Evolutionary conservation across 1,284 basidiomycete species (phyloP).

Genomic region (Schizopora paradoxa): DNA sequence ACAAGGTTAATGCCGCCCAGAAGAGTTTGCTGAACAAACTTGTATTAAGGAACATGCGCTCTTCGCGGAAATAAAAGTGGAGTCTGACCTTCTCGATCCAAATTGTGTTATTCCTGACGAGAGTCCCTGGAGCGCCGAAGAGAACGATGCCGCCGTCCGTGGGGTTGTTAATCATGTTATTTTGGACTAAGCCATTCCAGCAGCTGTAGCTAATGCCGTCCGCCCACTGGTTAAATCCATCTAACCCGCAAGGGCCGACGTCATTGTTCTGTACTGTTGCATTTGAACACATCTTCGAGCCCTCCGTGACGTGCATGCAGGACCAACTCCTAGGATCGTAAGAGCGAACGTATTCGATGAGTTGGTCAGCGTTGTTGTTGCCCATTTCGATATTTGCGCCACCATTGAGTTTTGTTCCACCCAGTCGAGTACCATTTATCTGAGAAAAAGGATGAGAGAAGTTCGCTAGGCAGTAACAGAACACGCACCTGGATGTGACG

Average conservation of each 20-base stretch:
- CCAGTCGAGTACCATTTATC: slow-evolving; percentile 62
- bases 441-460: slow-evolving; percentile 23
- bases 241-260: slow-evolving; percentile 69
- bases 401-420: slow-evolving; percentile 45
- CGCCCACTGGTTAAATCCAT: slow-evolving; percentile 69
- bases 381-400: slow-evolving; percentile 78
- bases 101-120: slow-evolving; percentile 73
- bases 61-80: slow-evolving; percentile 4
- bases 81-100: slow-evolving; percentile 56
- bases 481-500: slow-evolving; percentile 63
- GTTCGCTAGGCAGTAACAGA: neutral
- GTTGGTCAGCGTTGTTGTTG: slow-evolving; percentile 57
- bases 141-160: slow-evolving; percentile 83
- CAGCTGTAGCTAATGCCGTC: slow-evolving; percentile 83
- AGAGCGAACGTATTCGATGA: slow-evolving; percentile 67
- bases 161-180: slow-evolving; percentile 68
- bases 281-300: slow-evolving; percentile 41
- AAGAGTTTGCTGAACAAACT: slow-evolving; percentile 47
- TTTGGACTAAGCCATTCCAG: slow-evolving; percentile 55
- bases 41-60: neutral
- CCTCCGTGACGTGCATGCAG: slow-evolving; percentile 63
- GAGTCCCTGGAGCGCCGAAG: slow-evolving; percentile 75
- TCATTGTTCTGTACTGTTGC: slow-evolving; percentile 69
- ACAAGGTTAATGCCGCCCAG: slow-evolving; percentile 82
- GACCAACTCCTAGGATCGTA: slow-evolving; percentile 72